Evolutionary conservation across 768 basidiomycete genomes (phyloP), one percentile per base, ranked within the genome.

Genomic region (Gelatoporia subvermispora): DNA sequence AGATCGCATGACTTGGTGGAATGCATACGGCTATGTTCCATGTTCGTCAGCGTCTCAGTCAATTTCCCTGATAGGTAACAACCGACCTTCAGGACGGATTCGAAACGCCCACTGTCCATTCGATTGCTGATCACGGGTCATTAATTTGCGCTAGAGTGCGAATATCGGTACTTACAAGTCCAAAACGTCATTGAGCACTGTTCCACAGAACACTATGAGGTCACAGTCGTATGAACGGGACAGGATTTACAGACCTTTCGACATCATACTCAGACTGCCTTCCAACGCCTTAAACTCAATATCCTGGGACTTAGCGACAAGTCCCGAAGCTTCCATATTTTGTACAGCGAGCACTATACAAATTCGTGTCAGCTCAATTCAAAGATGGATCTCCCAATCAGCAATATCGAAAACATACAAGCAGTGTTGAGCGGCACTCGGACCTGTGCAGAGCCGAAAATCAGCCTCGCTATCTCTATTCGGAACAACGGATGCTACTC

Each of bases 281-380:
- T 82, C 81, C 16, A 93, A 74, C 5, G 89, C 93, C 58, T 82
- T 83, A 60, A 93, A 93, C 70, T 96, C 93, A 48, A 94, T 82
- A 52, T 87, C 83, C 59, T 93, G 85, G 34, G 84, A 80, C 54
- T 79, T 82, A 2, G 77, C 75, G 39, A 95, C 77, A 1, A 79
- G 77, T 8, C 85, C 81, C 1, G 81, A 81, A 1, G 88, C 90
- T 52, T 88, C 84, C 78, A 95, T 84, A 60, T 97, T 95, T 68
- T 96, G 93, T 16, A 94, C 86, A 1, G 93, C 91, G 42, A 95
- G 72, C 13, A 93, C 70, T 72, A 40, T 44, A 50, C 41, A 25
- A 40, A 16, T 8, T n/a, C 9, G 39, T 25, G 24, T 41, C 24
- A 47, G 21, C 17, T 13, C 16, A 18, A 35, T 35, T 13, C 4